Evolutionary conservation across 305 asterid genomes (phyloP).

Genomic region (Solanum chacoense): DNA sequence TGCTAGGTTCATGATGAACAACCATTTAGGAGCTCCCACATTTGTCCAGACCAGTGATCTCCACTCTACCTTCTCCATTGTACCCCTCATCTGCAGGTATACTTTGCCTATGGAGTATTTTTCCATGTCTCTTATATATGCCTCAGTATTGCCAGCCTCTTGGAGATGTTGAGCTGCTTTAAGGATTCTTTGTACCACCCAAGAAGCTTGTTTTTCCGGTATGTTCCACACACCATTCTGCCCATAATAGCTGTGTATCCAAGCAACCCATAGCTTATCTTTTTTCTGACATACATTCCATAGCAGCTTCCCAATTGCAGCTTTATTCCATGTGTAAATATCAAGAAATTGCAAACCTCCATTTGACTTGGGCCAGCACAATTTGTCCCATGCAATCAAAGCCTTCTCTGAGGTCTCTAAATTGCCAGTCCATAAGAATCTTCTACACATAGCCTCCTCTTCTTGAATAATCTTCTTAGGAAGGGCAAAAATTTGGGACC

Average conservation of each 20-base stretch:
- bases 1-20: neutral
- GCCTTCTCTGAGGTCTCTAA: neutral
- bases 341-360: neutral
- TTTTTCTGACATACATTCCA: neutral
- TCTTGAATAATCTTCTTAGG: neutral
- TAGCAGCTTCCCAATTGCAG: neutral
- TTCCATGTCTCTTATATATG: neutral
- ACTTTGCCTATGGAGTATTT: neutral
- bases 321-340: neutral
- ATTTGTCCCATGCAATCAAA: neutral
- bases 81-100: neutral
- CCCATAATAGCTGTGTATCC: neutral
- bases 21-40: neutral
- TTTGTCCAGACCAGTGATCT: neutral
- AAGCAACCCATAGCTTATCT: neutral
- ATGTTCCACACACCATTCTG: neutral
- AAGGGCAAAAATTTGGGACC: neutral
- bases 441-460: neutral
- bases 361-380: neutral
- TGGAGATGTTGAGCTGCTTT: neutral
- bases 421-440: neutral
- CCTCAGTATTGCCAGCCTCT: neutral
- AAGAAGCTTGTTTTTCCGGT: neutral
- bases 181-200: neutral
- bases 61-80: neutral